Evolutionary conservation across 129 eudicot genomes (phyloP).

Genomic region (Centella asiatica): DNA sequence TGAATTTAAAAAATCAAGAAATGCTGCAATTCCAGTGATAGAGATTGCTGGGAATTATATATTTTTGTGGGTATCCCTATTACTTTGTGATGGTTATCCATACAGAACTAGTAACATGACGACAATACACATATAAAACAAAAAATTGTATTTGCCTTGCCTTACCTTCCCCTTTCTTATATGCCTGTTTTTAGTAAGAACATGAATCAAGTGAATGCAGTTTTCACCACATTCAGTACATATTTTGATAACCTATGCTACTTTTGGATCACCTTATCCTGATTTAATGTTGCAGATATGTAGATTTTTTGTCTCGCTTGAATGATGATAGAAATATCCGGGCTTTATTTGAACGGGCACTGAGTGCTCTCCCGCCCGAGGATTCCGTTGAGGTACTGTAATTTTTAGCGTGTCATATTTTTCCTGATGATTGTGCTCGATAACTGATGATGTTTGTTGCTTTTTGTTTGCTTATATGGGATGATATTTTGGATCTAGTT

Average conservation of each 20-base stretch:
- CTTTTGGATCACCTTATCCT: background rate
- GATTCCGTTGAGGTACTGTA: constrained; percentile 80
- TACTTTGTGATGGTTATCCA: background rate
- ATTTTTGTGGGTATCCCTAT: background rate
- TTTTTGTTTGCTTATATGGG: background rate
- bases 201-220: background rate
- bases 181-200: background rate
- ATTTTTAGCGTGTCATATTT: background rate
- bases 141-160: background rate
- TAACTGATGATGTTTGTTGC: constrained; percentile 8
- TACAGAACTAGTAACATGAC: background rate
- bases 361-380: constrained; percentile 89
- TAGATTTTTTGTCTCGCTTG: constrained; percentile 81
- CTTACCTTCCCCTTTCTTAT: background rate
- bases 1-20: background rate
- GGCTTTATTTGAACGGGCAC: constrained; percentile 95
- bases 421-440: background rate
- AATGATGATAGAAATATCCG: constrained; percentile 96
- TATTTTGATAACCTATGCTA: background rate
- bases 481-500: background rate
- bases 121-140: background rate
- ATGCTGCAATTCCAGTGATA: background rate
- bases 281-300: constrained; percentile 56
- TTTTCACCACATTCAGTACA: background rate
- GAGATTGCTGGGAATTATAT: background rate